Evolutionary conservation across 306 rosid species (phyloP).

Genomic region (Psophocarpus tetragonolobus): DNA sequence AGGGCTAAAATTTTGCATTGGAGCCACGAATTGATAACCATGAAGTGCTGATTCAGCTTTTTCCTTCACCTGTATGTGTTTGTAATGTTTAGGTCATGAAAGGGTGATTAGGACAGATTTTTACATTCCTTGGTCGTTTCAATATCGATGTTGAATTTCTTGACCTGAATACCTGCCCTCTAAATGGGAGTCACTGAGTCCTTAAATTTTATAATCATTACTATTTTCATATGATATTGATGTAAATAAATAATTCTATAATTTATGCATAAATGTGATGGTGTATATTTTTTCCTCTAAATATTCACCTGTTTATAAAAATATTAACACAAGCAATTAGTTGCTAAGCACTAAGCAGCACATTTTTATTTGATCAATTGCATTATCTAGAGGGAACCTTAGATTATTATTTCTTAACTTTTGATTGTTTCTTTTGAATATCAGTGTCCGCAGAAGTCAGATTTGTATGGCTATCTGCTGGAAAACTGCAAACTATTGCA

Average conservation of each 20-base stretch:
- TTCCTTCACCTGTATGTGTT: neutral
- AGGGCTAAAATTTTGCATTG: neutral
- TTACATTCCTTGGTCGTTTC: conserved; percentile 55
- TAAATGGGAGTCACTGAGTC: conserved; percentile 69
- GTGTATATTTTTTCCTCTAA: neutral
- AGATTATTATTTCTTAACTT: conserved; percentile 6
- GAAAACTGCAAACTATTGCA: conserved; percentile 54
- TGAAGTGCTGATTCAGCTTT: neutral
- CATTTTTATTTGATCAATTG: neutral
- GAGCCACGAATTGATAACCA: neutral
- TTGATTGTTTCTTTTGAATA: neutral
- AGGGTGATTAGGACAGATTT: conserved; percentile 72
- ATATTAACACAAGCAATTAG: neutral
- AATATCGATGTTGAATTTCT: conserved; percentile 75
- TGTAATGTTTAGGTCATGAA: conserved; percentile 56
- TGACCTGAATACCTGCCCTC: conserved; percentile 61
- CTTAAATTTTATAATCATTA: neutral
- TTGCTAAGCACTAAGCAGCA: neutral
- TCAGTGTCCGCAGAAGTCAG: conserved; percentile 50
- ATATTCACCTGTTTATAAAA: neutral
- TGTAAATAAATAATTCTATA: neutral
- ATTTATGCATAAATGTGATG: neutral
- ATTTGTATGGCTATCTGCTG: conserved; percentile 66
- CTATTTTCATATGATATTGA: neutral
- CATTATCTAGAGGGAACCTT: neutral